Evolutionary conservation across 2,329 filamentous ascomycete species (phyloP), one percentile per base, ranked within the genome.

Genomic region (Alternaria alternata): DNA sequence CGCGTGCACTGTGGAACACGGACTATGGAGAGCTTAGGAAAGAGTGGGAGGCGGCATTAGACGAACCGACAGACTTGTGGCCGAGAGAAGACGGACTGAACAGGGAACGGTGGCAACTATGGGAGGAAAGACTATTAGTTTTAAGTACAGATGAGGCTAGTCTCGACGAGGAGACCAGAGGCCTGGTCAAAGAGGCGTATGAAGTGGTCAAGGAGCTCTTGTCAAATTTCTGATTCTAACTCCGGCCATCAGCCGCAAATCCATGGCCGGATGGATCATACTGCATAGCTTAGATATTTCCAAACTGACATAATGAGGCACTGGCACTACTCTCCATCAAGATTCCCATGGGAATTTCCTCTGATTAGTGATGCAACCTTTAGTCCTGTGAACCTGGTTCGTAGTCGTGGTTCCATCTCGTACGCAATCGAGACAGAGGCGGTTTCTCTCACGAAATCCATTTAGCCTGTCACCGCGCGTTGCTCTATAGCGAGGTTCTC

Each of bases 31-130:
- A 51, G 16, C 32, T 59, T 4, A 43, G 26, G 12, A 5, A 48
- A 34, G 18, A 44, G 1, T 54, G 20, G 9, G 51, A 18, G 7
- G 36, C 9, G 14, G 12, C 57, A 0, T 9, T 59, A 9, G 26
- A 54, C 28, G 38, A 42, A 7, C 28, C 18, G 5, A 41, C 57
- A 7, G 44, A 51, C 1, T 18, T 54, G 18, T 59, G 57, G 57
- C 36, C 51, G 36, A 44, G 26, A 5, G 26, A 43, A 1, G 51
- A 48, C 9, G 57, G 22, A 16, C 16, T 59, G 28, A 59, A 44
- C 8, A 36, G 24, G 22, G 43, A 54, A 16, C 51, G 57, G 36
- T 59, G 51, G 57, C 34, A 24, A 8, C 18, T 54, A 14, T 59
- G 57, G 51, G 24, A 49, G 22, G 28, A 59, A 18, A 46, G 57